phyloP scores from a whole-genome alignment of 805 yeast species.

The Sugiyamaella smithiae region DNA sequence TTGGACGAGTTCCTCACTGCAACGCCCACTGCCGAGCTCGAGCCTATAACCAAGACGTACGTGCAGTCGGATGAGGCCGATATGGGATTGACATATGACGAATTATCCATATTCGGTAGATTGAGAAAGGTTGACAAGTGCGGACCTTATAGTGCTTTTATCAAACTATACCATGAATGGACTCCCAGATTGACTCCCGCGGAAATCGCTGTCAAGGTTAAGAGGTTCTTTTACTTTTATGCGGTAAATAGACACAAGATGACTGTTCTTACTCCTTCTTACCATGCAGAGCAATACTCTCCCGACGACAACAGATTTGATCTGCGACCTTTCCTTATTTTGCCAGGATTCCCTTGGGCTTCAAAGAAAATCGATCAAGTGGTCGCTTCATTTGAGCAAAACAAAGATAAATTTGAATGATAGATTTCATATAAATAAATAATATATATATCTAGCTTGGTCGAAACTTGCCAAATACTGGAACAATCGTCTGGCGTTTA shows the following conservation, averaged over 20 bases:
- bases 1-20: conserved; percentile 79
- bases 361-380: conserved; percentile 80
- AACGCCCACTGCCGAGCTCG: conserved; percentile 96
- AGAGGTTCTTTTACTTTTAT: conserved; percentile 86
- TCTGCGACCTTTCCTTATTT: conserved; percentile 89
- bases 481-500: conserved; percentile 28
- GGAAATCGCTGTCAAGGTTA: conserved; percentile 88
- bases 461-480: conserved; percentile 36
- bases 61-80: conserved; percentile 96
- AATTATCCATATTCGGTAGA: conserved; percentile 84
- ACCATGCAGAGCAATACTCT: conserved; percentile 97
- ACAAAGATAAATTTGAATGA: conserved; percentile 12
- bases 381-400: conserved; percentile 38
- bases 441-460: neutral
- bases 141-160: conserved; percentile 95
- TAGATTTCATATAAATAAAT: conserved; percentile 4
- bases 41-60: conserved; percentile 88
- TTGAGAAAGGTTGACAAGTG: conserved; percentile 89
- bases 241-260: conserved; percentile 96
- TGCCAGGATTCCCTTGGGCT: conserved; percentile 88
- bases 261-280: conserved; percentile 95
- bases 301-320: conserved; percentile 98
- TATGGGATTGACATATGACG: conserved; percentile 98
- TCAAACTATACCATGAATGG: conserved; percentile 90
- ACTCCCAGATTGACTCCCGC: conserved; percentile 77